Conservation (phyloP, 2,329 filamentous ascomycete species). For the Aspergillus texensis region DNA sequence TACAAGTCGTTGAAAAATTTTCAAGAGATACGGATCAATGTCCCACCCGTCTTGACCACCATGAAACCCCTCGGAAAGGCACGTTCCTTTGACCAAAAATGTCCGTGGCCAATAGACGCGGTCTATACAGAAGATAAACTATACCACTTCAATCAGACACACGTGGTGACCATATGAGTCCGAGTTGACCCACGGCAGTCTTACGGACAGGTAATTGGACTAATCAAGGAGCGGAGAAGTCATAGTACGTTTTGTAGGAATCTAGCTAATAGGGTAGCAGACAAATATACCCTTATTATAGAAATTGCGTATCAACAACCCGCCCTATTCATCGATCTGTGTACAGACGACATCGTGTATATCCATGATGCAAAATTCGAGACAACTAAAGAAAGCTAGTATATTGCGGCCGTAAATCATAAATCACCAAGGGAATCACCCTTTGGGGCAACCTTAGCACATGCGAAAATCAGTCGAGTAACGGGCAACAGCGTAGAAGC, state of each 20-base stretch:
- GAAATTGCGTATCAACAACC: background rate
- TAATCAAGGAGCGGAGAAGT: background rate
- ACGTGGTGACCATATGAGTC: background rate
- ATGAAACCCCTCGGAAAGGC: background rate
- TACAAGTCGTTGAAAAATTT: background rate
- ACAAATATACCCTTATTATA: background rate
- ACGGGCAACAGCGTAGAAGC: constrained; percentile 15
- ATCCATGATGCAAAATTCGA: background rate
- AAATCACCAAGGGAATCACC: background rate
- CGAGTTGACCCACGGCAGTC: background rate
- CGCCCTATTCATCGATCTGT: background rate
- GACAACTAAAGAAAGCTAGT: background rate
- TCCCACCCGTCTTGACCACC: background rate
- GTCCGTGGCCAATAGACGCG: background rate
- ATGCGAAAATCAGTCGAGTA: constrained; percentile 19
- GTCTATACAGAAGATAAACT: background rate
- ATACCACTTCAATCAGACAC: background rate
- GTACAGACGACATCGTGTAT: background rate
- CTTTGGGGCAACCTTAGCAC: constrained; percentile 9
- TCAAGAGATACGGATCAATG: background rate
- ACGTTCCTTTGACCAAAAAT: background rate
- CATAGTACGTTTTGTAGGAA: background rate
- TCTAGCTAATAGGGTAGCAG: background rate
- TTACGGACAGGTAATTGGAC: background rate
- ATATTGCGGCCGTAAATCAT: background rate